These are phyloP conservation scores for Ocimum tenuiflorum DNA, from an alignment of 257 asterid genomes.

Conservation along the genomic window DNA sequence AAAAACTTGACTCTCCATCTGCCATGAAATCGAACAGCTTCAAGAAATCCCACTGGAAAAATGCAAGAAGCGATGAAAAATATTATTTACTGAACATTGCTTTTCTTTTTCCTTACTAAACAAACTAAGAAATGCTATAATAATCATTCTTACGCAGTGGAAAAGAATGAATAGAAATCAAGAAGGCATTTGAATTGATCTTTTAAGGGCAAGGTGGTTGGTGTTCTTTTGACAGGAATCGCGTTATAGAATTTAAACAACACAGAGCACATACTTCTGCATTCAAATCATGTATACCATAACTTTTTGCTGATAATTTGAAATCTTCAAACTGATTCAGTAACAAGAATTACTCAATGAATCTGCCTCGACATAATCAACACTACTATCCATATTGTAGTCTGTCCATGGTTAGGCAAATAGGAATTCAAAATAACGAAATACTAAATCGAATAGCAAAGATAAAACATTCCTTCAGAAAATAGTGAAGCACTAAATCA, in stretches of 20 bases:
- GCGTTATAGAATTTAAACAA: neutral
- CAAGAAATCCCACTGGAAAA: conserved; percentile 14
- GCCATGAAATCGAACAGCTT: conserved; percentile 65
- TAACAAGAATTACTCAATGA: neutral
- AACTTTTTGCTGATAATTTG: neutral
- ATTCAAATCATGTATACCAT: neutral
- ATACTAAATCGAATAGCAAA: neutral
- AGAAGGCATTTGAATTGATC: neutral
- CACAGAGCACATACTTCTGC: neutral
- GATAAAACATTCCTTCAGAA: neutral
- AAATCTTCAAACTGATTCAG: neutral
- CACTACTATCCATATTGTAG: neutral
- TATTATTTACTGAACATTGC: neutral
- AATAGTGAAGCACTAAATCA: too few relatives aligned
- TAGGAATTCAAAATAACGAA: too few relatives aligned
- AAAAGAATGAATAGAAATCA: neutral
- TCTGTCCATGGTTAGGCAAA: neutral
- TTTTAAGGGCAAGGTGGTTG: neutral
- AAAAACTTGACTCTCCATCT: conserved; percentile 60
- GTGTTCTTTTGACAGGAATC: neutral
- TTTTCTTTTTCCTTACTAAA: neutral
- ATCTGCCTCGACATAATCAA: neutral
- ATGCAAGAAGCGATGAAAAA: neutral
- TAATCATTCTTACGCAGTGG: neutral
- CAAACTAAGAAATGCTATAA: neutral